Conservation (phyloP, 2,329 filamentous ascomycete species). For the Sclerotinia nivalis region DNA sequence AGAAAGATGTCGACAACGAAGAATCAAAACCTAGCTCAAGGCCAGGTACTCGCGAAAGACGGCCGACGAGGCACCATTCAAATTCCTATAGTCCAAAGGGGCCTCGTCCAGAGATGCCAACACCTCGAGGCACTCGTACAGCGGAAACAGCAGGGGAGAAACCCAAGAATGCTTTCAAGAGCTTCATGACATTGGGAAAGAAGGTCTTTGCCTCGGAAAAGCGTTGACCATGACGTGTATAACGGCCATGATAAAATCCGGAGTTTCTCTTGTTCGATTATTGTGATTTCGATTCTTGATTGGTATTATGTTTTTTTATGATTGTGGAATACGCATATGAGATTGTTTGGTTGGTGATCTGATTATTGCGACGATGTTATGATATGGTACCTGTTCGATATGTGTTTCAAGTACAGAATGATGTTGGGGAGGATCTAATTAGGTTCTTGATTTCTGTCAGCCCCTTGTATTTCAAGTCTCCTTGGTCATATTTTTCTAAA, state of each 20-base stretch:
- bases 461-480: conserved; percentile 19
- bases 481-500: neutral
- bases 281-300: conserved; percentile 17
- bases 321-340: conserved; percentile 13
- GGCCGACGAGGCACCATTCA: conserved; percentile 10
- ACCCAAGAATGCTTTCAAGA: conserved; percentile 22
- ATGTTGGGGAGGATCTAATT: conserved; percentile 7
- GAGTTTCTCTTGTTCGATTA: conserved; percentile 16
- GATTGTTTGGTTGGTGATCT: conserved; percentile 1
- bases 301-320: conserved; percentile 21
- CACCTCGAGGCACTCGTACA: conserved; percentile 3
- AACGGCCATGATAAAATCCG: conserved; percentile 7
- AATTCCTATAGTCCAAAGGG: conserved; percentile 13
- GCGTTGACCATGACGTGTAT: conserved; percentile 4
- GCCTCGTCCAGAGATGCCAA: conserved; percentile 12
- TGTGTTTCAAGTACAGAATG: conserved; percentile 7
- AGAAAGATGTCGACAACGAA: conserved; percentile 11
- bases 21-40: conserved; percentile 8
- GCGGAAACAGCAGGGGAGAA: conserved; percentile 16
- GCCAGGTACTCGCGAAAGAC: conserved; percentile 13
- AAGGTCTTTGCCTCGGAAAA: conserved; percentile 24
- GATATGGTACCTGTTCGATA: conserved; percentile 11
- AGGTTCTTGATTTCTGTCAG: conserved; percentile 2
- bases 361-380: conserved; percentile 14
- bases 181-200: conserved; percentile 20